A percentile compares a stretch with the other conserved stretches of the same genome.
Evolutionary conservation across 2,329 filamentous ascomycete species (phyloP).

Genomic region (Fusarium marasasianum): DNA sequence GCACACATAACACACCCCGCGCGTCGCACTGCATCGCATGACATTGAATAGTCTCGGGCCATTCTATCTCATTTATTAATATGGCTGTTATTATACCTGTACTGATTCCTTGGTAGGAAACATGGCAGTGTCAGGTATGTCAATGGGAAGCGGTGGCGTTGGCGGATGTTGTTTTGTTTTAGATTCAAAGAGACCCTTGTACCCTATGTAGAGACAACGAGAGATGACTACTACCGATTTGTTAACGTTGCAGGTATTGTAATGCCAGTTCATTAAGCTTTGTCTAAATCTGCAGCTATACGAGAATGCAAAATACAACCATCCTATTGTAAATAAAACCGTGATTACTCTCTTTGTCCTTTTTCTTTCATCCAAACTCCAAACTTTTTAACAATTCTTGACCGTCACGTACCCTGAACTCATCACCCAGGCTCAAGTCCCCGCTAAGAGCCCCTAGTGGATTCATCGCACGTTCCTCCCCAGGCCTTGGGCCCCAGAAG

Average conservation of each 20-base stretch:
- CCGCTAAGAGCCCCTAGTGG: constrained; percentile 26
- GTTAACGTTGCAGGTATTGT: neutral
- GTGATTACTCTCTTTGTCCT: neutral
- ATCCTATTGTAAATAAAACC: neutral
- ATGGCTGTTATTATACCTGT: constrained; percentile 1
- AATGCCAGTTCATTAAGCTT: neutral
- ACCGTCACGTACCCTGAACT: constrained; percentile 25
- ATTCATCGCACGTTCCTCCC: constrained; percentile 23
- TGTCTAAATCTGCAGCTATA: neutral
- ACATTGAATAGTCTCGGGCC: neutral
- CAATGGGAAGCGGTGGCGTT: constrained; percentile 20
- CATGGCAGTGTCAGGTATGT: constrained; percentile 22
- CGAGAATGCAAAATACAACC: neutral
- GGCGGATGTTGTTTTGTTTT: constrained; percentile 33
- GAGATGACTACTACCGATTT: neutral
- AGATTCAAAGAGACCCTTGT: constrained; percentile 12
- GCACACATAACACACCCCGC: neutral
- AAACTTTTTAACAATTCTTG: neutral
- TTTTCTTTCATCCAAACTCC: neutral
- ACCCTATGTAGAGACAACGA: neutral
- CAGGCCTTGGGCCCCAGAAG: neutral
- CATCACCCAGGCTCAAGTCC: constrained; percentile 6
- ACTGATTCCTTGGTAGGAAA: constrained; percentile 4
- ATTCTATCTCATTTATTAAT: neutral
- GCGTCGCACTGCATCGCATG: constrained; percentile 10